Evolutionary conservation across 73 alveolate species (phyloP).

Genomic region (Breviolum minutum): DNA sequence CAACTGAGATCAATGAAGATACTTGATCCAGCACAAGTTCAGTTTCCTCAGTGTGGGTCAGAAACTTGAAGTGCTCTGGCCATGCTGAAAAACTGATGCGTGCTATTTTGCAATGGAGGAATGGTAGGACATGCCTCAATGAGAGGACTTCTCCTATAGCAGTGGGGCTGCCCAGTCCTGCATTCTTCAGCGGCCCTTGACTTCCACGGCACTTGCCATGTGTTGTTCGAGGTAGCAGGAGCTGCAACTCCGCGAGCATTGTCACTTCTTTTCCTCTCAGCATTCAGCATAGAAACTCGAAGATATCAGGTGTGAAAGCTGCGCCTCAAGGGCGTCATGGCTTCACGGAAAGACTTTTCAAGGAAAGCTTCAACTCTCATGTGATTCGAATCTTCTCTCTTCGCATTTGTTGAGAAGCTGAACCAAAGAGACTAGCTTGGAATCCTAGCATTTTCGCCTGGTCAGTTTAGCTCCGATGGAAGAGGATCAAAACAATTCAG

Average conservation of each 20-base stretch:
- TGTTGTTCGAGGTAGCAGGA: not conserved
- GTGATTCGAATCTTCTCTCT: no score
- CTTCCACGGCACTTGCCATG: no score
- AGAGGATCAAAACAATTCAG: not conserved
- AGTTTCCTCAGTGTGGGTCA: slow-evolving; percentile 24
- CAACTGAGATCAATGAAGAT: slow-evolving; percentile 11
- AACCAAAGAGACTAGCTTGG: not conserved
- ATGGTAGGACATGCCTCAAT: not conserved
- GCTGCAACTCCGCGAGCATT: not conserved
- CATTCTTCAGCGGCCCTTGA: no score
- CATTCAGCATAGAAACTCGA: not conserved
- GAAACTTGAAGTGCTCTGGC: not conserved
- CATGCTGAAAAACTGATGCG: no score
- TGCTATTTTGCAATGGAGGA: no score
- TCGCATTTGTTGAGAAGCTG: not conserved
- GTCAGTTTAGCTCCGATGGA: not conserved
- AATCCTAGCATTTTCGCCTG: not conserved
- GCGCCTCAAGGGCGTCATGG: no score
- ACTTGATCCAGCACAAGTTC: slow-evolving; percentile 24
- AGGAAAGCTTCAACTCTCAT: no score
- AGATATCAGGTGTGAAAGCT: no score
- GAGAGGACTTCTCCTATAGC: slow-evolving; percentile 6
- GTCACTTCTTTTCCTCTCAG: not conserved
- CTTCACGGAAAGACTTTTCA: no score
- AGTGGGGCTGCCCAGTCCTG: not conserved